These are phyloP conservation scores for Nannochloropsis oceanica DNA, from an alignment of 108 stramenopile genomes.

Conservation along the genomic window DNA sequence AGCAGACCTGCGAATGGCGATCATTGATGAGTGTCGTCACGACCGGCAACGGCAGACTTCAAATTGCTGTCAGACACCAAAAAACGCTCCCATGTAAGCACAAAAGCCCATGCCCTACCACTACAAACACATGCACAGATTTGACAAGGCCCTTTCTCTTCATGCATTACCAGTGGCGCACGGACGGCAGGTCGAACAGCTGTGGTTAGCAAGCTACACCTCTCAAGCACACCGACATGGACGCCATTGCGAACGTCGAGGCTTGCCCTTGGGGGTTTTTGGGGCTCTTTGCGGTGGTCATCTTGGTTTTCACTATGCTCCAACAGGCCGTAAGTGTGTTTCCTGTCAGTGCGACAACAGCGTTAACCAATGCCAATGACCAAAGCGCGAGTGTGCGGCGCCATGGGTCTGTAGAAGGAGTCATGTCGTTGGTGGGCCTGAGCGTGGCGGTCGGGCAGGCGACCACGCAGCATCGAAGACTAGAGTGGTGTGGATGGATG, in stretches of 20 bases:
- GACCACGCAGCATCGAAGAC: neutral
- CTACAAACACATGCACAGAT: no score
- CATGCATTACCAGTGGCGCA: no score
- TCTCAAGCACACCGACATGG: neutral
- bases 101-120: no score
- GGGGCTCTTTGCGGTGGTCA: neutral
- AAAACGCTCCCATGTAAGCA: no score
- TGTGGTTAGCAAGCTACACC: no score
- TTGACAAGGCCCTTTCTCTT: no score
- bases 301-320: neutral
- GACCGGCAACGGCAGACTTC: no score
- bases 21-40: no score
- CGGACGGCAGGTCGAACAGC: no score
- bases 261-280: neutral
- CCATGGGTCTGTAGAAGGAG: neutral
- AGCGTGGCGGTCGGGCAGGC: neutral
- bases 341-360: neutral
- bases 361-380: no score
- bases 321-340: neutral
- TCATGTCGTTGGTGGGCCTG: neutral
- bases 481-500: neutral
- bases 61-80: no score
- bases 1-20: no score
- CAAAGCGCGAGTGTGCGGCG: neutral
- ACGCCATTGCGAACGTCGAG: neutral